Conservation (phyloP, 495 filamentous ascomycete species). For the Xylaria flabelliformis region DNA sequence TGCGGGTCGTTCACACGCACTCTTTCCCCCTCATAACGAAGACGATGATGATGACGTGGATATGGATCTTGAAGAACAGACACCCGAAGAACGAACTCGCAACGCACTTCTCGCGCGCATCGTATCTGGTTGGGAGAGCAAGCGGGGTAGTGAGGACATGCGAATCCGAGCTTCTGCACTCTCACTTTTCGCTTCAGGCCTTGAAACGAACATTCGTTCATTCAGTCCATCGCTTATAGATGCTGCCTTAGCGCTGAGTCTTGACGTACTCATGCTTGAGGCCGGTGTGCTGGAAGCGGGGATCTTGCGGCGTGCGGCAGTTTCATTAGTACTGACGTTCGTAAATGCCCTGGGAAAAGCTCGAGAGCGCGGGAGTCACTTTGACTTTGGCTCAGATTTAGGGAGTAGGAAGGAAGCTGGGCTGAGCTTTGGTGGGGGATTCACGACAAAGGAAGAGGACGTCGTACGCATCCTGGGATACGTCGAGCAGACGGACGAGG, state of each 20-base stretch:
- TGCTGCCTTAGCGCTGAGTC: slow-evolving; percentile 68
- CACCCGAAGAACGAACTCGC: slow-evolving; percentile 55
- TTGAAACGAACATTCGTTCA: slow-evolving; percentile 71
- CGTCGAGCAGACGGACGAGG: slow-evolving; percentile 70
- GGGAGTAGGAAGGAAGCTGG: slow-evolving; percentile 31
- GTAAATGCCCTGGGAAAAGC: slow-evolving; percentile 68
- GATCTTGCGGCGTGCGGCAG: slow-evolving; percentile 76
- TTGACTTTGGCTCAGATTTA: slow-evolving; percentile 56
- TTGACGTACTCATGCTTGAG: slow-evolving; percentile 72
- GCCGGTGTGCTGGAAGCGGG: slow-evolving; percentile 61
- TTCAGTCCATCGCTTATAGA: slow-evolving; percentile 62
- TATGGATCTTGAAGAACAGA: slow-evolving; percentile 52
- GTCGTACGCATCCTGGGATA: slow-evolving; percentile 69
- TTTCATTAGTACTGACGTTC: slow-evolving; percentile 70
- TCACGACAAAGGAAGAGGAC: slow-evolving; percentile 47
- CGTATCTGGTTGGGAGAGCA: slow-evolving; percentile 75
- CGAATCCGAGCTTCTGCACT: slow-evolving; percentile 79
- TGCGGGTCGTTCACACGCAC: background rate
- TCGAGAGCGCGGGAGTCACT: slow-evolving; percentile 55
- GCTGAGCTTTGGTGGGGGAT: slow-evolving; percentile 64
- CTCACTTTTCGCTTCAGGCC: slow-evolving; percentile 68
- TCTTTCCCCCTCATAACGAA: slow-evolving; percentile 50
- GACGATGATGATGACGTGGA: slow-evolving; percentile 61
- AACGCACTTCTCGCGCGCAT: slow-evolving; percentile 66
- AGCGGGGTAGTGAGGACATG: slow-evolving; percentile 73